Evolutionary conservation across 768 basidiomycete genomes (phyloP).

Genomic region (Xerocomus potaroensis): DNA sequence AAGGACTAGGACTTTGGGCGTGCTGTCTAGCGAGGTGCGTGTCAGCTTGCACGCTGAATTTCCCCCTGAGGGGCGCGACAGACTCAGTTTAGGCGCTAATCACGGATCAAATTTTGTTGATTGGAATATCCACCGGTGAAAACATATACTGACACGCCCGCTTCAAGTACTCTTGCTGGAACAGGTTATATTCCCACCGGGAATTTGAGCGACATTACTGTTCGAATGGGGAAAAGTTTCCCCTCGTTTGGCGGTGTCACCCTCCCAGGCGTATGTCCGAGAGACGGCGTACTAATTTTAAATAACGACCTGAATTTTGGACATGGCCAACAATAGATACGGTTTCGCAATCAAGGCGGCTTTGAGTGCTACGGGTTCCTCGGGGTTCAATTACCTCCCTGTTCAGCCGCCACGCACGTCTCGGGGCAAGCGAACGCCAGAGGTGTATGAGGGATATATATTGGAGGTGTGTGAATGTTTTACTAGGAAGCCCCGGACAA

Average conservation of each 20-base stretch:
- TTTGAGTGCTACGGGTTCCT: conserved; percentile 57
- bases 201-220: conserved; percentile 32
- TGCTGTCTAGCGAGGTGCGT: conserved; percentile 25
- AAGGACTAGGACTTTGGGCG: conserved; percentile 49
- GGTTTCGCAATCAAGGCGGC: conserved; percentile 59
- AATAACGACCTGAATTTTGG: conserved; percentile 6
- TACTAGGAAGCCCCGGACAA: not conserved
- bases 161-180: conserved; percentile 39
- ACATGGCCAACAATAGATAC: conserved; percentile 52
- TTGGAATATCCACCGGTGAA: conserved; percentile 26
- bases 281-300: not conserved
- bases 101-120: conserved; percentile 1
- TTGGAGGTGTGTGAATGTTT: conserved; percentile 46
- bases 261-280: conserved; percentile 36
- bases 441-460: conserved; percentile 56
- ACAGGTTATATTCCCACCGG: conserved; percentile 34
- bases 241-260: conserved; percentile 43
- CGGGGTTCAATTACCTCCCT: conserved; percentile 61
- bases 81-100: conserved; percentile 2
- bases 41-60: conserved; percentile 2
- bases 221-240: conserved; percentile 34
- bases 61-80: conserved; percentile 43
- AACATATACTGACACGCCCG: conserved; percentile 42
- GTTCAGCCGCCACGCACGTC: conserved; percentile 51
- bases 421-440: conserved; percentile 48